A percentile compares a stretch with the other conserved stretches of the same genome.
phyloP scores from a whole-genome alignment of 768 basidiomycete genomes.

The Lactifluus volemus region DNA sequence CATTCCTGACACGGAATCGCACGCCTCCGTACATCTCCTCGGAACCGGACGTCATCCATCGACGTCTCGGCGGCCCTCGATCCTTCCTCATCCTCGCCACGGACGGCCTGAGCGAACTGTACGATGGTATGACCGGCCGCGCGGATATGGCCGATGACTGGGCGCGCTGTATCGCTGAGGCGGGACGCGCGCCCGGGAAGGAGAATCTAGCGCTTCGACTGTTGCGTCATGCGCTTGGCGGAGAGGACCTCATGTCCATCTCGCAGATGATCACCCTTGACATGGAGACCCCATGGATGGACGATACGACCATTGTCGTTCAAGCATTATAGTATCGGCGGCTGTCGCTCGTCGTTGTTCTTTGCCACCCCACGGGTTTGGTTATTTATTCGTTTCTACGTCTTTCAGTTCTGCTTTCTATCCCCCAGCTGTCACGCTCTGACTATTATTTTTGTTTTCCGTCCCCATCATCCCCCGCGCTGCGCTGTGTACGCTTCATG shows the following conservation, averaged over 20 bases:
- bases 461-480: neutral
- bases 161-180: conserved; percentile 27
- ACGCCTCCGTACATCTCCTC: conserved; percentile 42
- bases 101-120: conserved; percentile 39
- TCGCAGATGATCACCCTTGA: conserved; percentile 41
- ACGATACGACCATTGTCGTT: conserved; percentile 41
- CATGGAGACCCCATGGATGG: conserved; percentile 43
- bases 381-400: neutral
- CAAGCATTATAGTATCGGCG: conserved; percentile 25
- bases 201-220: conserved; percentile 34
- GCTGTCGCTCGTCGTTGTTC: neutral
- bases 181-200: conserved; percentile 10
- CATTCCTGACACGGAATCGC: conserved; percentile 28
- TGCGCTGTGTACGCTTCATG: neutral
- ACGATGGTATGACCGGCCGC: conserved; percentile 25
- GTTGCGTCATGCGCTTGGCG: conserved; percentile 36
- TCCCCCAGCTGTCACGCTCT: neutral
- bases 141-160: conserved; percentile 31
- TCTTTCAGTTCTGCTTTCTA: neutral
- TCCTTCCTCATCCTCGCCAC: conserved; percentile 35
- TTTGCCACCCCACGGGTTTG: neutral
- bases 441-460: neutral
- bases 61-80: conserved; percentile 22
- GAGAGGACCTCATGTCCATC: conserved; percentile 30
- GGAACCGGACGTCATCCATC: conserved; percentile 33